Base-by-base conservation (phyloP, 371 early-diverging fungal genomes). In the Thermomucor indicae-seudaticae region DNA sequence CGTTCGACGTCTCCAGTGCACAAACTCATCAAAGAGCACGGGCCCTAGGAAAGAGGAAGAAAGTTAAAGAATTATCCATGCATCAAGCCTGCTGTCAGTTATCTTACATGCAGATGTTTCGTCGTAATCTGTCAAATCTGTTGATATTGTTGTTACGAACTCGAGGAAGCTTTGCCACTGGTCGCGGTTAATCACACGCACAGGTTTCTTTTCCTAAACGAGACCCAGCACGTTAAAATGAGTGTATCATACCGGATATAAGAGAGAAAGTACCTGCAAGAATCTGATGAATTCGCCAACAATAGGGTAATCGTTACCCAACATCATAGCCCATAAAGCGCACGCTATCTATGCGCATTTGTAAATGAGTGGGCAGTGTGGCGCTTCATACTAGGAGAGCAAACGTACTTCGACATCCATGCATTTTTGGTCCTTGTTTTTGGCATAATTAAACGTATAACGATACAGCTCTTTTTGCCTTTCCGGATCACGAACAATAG, bases 161-260 rank as follows among this genome's bases (percentile, higher is more conserved):
- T 85, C 88, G 14, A 74, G 64, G 51, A 84, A 85, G 49, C 74
- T 83, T 49, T 72, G 73, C 89, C 89, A 88, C 50, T 88, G 89
- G 50, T 88, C 89, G 49, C 70, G 64, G 56, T 83, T 88, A 54
- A 88, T 80, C 14, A 83, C 89, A 37, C 78, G 78, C 29, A 85
- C 83, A 1, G 83, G 83, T 17, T 63, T 55, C 54, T 64, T 72
- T 45, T 77, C 78, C 48, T 79, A 11, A n/a, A n/a, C n/a, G n/a
- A n/a, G n/a, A n/a, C n/a, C n/a, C n/a, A n/a, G n/a, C n/a, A n/a
- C n/a, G n/a, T n/a, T n/a, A n/a, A n/a, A n/a, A n/a, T n/a, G n/a
- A n/a, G n/a, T n/a, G n/a, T n/a, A n/a, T n/a, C n/a, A n/a, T n/a
- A n/a, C n/a, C n/a, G n/a, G n/a, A n/a, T n/a, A n/a, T n/a, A n/a